Percentiles rank a stretch among this genome's conserved stretches.
Conservation (phyloP, 2,329 filamentous ascomycete genomes). For the Alternaria gansuensis region DNA sequence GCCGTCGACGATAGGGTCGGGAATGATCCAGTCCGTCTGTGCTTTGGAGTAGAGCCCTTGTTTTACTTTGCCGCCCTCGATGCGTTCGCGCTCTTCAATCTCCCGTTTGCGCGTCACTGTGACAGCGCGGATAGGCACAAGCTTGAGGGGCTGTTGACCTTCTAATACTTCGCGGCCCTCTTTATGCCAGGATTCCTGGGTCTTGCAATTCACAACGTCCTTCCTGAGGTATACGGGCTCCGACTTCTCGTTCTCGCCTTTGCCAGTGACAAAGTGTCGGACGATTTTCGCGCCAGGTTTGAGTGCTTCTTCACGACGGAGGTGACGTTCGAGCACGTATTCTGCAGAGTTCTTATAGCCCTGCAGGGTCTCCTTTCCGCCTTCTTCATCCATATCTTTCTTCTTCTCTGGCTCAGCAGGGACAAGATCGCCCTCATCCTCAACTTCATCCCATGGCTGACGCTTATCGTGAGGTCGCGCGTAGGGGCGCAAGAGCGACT, state of each 20-base stretch:
- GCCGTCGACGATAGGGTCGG: slow-evolving; percentile 82
- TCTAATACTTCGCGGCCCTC: slow-evolving; percentile 80
- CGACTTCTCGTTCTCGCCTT: slow-evolving; percentile 74
- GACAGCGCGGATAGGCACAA: slow-evolving; percentile 88
- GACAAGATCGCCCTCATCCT: slow-evolving; percentile 80
- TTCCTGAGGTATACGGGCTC: slow-evolving; percentile 82
- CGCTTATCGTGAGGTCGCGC: slow-evolving; percentile 60
- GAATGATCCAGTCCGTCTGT: slow-evolving; percentile 96
- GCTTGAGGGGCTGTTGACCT: slow-evolving; percentile 80
- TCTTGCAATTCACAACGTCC: slow-evolving; percentile 86
- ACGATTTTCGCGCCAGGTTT: slow-evolving; percentile 72
- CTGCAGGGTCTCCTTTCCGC: slow-evolving; percentile 79
- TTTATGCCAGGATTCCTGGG: slow-evolving; percentile 96
- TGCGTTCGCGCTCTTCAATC: slow-evolving; percentile 82
- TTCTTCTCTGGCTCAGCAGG: slow-evolving; percentile 69
- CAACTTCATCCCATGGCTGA: slow-evolving; percentile 78
- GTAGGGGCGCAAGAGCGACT: slow-evolving; percentile 79
- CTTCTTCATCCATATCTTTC: slow-evolving; percentile 75
- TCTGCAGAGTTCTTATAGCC: slow-evolving; percentile 88
- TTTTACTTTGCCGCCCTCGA: slow-evolving; percentile 80
- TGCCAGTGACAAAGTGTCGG: slow-evolving; percentile 77
- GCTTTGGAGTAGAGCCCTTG: slow-evolving; percentile 85
- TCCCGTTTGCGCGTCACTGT: slow-evolving; percentile 87
- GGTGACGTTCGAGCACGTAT: slow-evolving; percentile 83
- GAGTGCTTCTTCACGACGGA: slow-evolving; percentile 91